Evolutionary conservation across 345 rosid genomes (phyloP), one percentile per base, ranked within the genome.

Genomic region (Iberis pinnata): DNA sequence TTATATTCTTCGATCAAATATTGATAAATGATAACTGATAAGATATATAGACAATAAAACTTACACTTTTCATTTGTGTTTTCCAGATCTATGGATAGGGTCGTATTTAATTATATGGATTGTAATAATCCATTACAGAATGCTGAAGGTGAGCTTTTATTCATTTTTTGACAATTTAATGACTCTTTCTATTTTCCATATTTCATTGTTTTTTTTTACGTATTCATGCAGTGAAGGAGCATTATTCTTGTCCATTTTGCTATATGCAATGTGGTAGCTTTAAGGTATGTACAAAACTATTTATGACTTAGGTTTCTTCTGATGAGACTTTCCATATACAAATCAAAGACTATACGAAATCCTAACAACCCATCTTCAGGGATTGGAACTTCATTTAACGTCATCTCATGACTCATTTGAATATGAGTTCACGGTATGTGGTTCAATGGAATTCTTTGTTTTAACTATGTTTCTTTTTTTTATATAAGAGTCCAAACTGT

Each of bases 191-290:
- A n/a, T n/a, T n/a, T n/a, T n/a, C n/a, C n/a, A n/a, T n/a, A n/a
- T n/a, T 16, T 27, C 6, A 12, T 32, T 46, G n/a, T 46, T 2
- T 46, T 27, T 39, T 37, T 13, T 45, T 9, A 12, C 39, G 45
- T 29, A 29, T 54, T 67, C 33, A 45, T 76, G 86, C 92, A 93
- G 99, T 93, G 60, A 86, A 80, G 65, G 94, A 83, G 67, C 84
- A 86, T 62, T 88, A 72, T 60, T 86, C 94, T 65, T 93, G 97
- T 73, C 95, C 99, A 4, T 88, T 93, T 65, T 93, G 99, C 79
- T 71, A 70, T 68, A 75, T 80, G 73, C 81, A 65, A 65, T 86
- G 99, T 71, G 87, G 76, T 43, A 79, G 80, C 74, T 83, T 83
- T 68, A 73, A 83, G 99, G 99, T 88, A 31, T 27, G 71, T 12